Base-by-base conservation (phyloP, 257 asterid genomes). In the Fraxinus americana region DNA sequence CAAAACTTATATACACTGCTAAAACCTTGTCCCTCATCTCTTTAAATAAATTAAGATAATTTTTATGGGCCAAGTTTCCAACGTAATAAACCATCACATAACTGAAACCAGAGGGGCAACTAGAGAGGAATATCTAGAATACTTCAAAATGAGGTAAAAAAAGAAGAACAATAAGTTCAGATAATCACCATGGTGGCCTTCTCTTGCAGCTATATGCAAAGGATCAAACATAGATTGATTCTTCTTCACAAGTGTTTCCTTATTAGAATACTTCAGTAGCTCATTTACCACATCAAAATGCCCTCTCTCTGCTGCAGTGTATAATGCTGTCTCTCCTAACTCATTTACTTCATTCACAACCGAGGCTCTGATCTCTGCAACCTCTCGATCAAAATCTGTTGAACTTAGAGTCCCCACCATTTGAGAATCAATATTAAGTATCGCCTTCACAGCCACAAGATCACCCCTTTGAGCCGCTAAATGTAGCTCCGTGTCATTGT, bases 401-500 rank as follows among this genome's bases (percentile, higher is more conserved):
- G 81, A 88, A 65, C 85, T 82, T 32, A 86, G 75, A 70, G 75
- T 87, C 67, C 89, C 86, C 52, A 78, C 85, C 91, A 87, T 89
- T 66, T 83, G 91, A 43, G 85, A 77, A 67, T 86, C 82, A 67
- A 89, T 89, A 1, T 84, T 89, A 19, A 89, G 84, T 68, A 89
- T 89, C 83, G 84, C 88, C 85, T 81, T 89, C 81, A 89, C 93
- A 6, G 93, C 93, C 1, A 52, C 86, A 43, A 89, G 85, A 77
- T 89, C 93, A 0, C 91, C 93, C 80, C 82, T 82, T 38, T 89
- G 93, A 9, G 93, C 93, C 5, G 91, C 93, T 80, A 89, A 81
- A 81, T 89, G 93, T 72, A 89, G 86, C 88, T 89, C 91, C 0
- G 93, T 89, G 71, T 89, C 93, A 45, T 87, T 89, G 83, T 80